A percentile compares a stretch with the other conserved stretches of the same genome.
Evolutionary conservation across 1,284 basidiomycete genomes (phyloP).

Genomic region (Phylloboletellus chloephorus): DNA sequence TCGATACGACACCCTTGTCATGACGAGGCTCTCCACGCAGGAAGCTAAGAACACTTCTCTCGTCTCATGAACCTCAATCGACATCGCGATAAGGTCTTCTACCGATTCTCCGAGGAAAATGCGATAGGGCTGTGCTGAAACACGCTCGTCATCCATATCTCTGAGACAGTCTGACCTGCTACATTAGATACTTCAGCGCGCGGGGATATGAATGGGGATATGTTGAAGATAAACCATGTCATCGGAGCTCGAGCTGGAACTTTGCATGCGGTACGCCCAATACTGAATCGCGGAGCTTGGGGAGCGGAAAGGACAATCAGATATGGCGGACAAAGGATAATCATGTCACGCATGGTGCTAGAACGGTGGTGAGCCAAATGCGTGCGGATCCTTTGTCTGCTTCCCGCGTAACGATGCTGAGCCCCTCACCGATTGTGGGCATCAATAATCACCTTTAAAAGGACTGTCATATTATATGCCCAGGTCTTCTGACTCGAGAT

Average conservation of each 20-base stretch:
- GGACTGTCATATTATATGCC: conserved; percentile 12
- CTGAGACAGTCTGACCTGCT: no score
- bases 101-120: conserved; percentile 20
- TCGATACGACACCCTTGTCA: no score
- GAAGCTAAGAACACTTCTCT: no score
- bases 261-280: no score
- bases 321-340: conserved; percentile 1
- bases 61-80: conserved; percentile 9
- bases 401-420: conserved; percentile 4
- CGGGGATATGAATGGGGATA: no score
- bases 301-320: conserved; percentile 8
- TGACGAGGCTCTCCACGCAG: no score
- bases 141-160: conserved; percentile 11
- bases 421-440: conserved; percentile 11
- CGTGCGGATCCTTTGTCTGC: conserved; percentile 13
- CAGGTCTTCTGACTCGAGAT: no score
- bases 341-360: not conserved
- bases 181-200: no score
- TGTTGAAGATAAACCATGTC: no score
- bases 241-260: no score
- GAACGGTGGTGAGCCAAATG: conserved; percentile 11
- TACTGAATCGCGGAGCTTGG: conserved; percentile 11
- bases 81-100: conserved; percentile 16
- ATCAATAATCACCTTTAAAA: conserved; percentile 7
- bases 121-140: conserved; percentile 9